Conservation (phyloP, 768 basidiomycete genomes). For the Hygrocybe coccinea region DNA sequence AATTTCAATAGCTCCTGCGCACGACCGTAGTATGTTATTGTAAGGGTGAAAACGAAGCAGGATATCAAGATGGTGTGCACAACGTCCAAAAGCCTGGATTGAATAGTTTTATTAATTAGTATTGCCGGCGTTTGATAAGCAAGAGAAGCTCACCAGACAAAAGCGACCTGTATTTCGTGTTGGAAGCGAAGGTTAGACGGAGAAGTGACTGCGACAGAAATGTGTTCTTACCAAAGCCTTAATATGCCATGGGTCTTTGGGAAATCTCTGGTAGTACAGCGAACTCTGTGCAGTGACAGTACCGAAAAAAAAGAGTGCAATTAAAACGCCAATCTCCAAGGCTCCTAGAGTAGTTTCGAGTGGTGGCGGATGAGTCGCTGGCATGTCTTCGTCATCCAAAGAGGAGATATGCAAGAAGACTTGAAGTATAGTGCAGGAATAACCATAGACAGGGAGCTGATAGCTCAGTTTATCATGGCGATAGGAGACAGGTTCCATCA, state of each 20-base stretch:
- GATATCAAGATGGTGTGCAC: not conserved
- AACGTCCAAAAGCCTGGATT: not conserved
- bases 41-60: not conserved
- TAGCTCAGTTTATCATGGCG: too few relatives aligned
- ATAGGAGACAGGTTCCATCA: too few relatives aligned
- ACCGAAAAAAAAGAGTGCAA: conserved; percentile 2
- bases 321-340: not conserved
- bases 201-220: not conserved
- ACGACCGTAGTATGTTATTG: not conserved
- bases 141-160: not conserved
- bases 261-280: not conserved
- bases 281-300: not conserved
- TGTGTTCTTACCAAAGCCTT: not conserved
- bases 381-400: too few relatives aligned
- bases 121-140: not conserved
- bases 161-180: conserved; percentile 1
- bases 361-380: too few relatives aligned
- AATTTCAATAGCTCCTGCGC: not conserved
- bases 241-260: not conserved
- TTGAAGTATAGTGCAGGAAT: too few relatives aligned
- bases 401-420: too few relatives aligned
- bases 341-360: not conserved
- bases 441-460: too few relatives aligned
- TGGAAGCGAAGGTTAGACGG: not conserved
- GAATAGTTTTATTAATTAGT: not conserved